phyloP scores from a whole-genome alignment of 805 yeast species.

The Sugiyamaella americana region DNA sequence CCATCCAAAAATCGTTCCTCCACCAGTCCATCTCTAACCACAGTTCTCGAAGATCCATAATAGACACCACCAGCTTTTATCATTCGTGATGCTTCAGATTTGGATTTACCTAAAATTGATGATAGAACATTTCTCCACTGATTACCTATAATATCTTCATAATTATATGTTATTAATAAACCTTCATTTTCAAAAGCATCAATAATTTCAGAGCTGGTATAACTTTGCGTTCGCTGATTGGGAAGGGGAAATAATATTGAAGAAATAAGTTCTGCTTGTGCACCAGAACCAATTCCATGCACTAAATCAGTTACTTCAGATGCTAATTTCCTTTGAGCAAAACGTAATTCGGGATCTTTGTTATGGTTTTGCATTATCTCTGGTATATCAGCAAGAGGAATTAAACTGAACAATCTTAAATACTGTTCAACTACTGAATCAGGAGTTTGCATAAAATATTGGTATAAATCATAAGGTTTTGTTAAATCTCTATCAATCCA shows the following conservation, averaged over 20 bases:
- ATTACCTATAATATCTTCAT: constrained; percentile 33
- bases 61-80: constrained; percentile 69
- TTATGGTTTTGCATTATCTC: constrained; percentile 47
- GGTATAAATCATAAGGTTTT: constrained; percentile 75
- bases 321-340: constrained; percentile 76
- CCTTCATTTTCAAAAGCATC: constrained; percentile 54
- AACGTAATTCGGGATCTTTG: constrained; percentile 53
- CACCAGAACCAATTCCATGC: constrained; percentile 76
- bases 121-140: constrained; percentile 51
- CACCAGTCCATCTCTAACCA: constrained; percentile 45
- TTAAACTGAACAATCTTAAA: constrained; percentile 69
- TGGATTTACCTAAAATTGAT: constrained; percentile 35
- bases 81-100: constrained; percentile 53
- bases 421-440: constrained; percentile 70
- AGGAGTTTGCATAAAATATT: constrained; percentile 70
- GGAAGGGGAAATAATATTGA: constrained; percentile 15
- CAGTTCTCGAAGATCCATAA: constrained; percentile 53
- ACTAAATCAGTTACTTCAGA: constrained; percentile 78
- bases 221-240: constrained; percentile 31
- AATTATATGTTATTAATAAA: constrained; percentile 39
- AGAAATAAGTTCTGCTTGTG: constrained; percentile 50
- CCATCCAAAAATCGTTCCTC: constrained; percentile 51
- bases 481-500: constrained; percentile 75
- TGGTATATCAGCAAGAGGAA: constrained; percentile 59
- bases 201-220: constrained; percentile 36